These are phyloP conservation scores for Zygoascus biomembranicola DNA, from an alignment of 805 yeast species.

Conservation along the genomic window DNA sequence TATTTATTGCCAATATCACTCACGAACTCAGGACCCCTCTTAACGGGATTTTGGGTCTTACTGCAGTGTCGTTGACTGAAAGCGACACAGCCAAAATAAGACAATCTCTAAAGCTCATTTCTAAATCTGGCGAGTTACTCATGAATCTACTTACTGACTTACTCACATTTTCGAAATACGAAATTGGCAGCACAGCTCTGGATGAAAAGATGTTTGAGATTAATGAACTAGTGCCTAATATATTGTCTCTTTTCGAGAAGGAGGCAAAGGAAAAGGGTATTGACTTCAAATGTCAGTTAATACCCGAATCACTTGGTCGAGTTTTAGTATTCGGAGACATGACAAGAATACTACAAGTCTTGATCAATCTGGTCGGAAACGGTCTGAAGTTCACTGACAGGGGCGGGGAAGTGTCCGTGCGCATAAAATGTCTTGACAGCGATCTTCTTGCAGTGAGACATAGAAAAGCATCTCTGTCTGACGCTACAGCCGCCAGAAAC, in stretches of 20 bases:
- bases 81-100: constrained; percentile 55
- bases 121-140: constrained; percentile 80
- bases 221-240: constrained; percentile 68
- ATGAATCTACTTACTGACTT: constrained; percentile 85
- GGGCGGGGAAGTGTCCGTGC: constrained; percentile 23
- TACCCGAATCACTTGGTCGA: constrained; percentile 42
- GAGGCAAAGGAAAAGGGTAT: constrained; percentile 55
- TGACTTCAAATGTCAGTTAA: constrained; percentile 50
- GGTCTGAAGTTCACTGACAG: constrained; percentile 86
- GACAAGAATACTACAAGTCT: constrained; percentile 78
- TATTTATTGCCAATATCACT: constrained; percentile 86
- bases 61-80: constrained; percentile 87
- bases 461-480: not conserved
- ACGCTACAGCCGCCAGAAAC: not conserved
- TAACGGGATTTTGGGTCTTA: constrained; percentile 94
- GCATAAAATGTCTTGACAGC: not conserved
- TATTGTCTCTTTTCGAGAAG: constrained; percentile 64
- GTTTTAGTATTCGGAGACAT: constrained; percentile 76
- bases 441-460: not conserved
- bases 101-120: constrained; percentile 68
- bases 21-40: constrained; percentile 92
- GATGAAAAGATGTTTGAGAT: constrained; percentile 73
- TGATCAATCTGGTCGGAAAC: constrained; percentile 85
- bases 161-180: constrained; percentile 80
- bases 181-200: constrained; percentile 71